Percentiles rank a stretch among this genome's conserved stretches.
phyloP scores from a whole-genome alignment of 768 basidiomycete species.

The Exsudoporus frostii region DNA sequence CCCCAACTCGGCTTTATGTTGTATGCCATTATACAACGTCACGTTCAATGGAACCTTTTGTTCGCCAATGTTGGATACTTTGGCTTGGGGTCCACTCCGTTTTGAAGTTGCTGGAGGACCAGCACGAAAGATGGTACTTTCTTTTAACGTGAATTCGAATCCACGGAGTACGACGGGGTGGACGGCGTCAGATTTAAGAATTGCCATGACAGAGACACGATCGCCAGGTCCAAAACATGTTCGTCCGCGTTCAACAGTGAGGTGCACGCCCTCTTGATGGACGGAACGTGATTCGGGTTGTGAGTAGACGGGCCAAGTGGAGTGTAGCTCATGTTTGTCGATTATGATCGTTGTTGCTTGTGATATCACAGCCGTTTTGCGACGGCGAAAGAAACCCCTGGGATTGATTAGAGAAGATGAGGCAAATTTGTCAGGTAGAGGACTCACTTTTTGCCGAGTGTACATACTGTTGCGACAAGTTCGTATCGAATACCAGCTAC shows the following conservation, averaged over 20 bases:
- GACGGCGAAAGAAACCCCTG: conserved; percentile 76
- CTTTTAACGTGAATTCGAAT: conserved; percentile 78
- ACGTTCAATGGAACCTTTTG: conserved; percentile 69
- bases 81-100: conserved; percentile 57
- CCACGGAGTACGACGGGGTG: conserved; percentile 74
- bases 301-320: conserved; percentile 88
- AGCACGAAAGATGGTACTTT: conserved; percentile 72
- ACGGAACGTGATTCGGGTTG: conserved; percentile 71
- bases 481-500: conserved; percentile 86
- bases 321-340: conserved; percentile 91
- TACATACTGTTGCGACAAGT: conserved; percentile 81
- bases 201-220: conserved; percentile 66
- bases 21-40: conserved; percentile 70
- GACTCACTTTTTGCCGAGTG: conserved; percentile 78
- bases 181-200: conserved; percentile 66
- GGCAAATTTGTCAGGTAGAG: neutral
- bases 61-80: conserved; percentile 56
- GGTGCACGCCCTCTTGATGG: conserved; percentile 63
- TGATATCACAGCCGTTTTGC: conserved; percentile 67
- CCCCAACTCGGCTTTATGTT: conserved; percentile 68
- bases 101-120: conserved; percentile 49
- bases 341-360: conserved; percentile 72
- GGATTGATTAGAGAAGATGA: neutral
- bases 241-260: conserved; percentile 70
- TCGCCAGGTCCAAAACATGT: conserved; percentile 89